Percentiles rank a stretch among this genome's conserved stretches.
phyloP scores from a whole-genome alignment of 2,329 filamentous ascomycete species.

The Nothopassalora personata region DNA sequence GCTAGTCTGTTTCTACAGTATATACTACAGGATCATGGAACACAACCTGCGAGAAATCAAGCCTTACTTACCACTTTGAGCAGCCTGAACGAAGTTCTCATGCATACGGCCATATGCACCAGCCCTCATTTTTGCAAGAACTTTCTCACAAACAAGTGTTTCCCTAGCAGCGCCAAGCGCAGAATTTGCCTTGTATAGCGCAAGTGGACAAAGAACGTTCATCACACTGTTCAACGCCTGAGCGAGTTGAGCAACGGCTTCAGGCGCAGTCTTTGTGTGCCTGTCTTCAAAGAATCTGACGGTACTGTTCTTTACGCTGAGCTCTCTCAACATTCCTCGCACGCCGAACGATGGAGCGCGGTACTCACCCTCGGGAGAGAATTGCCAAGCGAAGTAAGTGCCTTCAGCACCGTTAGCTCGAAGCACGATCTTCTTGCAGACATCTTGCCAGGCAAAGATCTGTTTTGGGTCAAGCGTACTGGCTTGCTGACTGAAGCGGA shows the following conservation, averaged over 20 bases:
- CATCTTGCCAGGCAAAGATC: conserved; percentile 5
- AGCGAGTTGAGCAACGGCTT: neutral
- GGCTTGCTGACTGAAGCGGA: conserved; percentile 5
- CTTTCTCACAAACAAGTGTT: neutral
- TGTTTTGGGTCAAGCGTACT: neutral
- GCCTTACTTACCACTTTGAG: no score
- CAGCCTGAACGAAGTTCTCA: neutral
- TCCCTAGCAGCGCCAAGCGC: neutral
- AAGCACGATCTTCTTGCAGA: neutral
- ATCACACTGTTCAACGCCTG: neutral
- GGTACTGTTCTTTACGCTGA: conserved; percentile 1
- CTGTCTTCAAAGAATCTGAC: neutral
- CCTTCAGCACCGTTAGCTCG: neutral
- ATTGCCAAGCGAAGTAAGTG: conserved; percentile 7
- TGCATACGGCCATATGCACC: neutral
- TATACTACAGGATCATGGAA: no score
- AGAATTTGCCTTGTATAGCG: neutral
- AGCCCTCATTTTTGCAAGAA: neutral
- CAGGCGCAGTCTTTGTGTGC: neutral
- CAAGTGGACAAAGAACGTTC: neutral
- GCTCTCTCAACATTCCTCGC: neutral
- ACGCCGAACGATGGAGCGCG: conserved; percentile 1
- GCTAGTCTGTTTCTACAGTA: no score
- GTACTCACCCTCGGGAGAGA: conserved; percentile 7
- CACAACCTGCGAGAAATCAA: no score